These are phyloP conservation scores for Pseudotsuga menziesii DNA, from an alignment of 75 land plant genomes.

Conservation along the genomic window DNA sequence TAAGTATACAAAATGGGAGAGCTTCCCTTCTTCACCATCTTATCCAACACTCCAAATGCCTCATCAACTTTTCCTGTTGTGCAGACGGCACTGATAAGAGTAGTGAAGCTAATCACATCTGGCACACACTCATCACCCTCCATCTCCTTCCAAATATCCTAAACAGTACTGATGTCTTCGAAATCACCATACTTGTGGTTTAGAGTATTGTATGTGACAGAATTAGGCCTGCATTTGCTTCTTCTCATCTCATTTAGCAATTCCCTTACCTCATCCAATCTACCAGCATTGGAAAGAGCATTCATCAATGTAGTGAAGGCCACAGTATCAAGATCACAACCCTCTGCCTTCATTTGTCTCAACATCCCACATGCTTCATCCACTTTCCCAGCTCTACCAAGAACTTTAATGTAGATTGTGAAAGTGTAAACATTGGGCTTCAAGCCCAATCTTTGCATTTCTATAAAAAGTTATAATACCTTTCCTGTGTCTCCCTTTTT, in stretches of 20 bases:
- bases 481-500: slow-evolving; percentile 48
- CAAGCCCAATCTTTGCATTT: slow-evolving; percentile 64
- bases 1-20: slow-evolving; percentile 61
- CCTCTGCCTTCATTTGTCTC: slow-evolving; percentile 58
- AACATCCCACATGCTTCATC: slow-evolving; percentile 54
- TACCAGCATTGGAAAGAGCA: slow-evolving; percentile 60
- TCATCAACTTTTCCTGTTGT: slow-evolving; percentile 49
- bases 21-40: slow-evolving; percentile 40
- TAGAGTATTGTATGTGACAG: slow-evolving; percentile 65
- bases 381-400: slow-evolving; percentile 65
- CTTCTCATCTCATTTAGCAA: slow-evolving; percentile 48
- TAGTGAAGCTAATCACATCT: slow-evolving; percentile 69
- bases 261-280: slow-evolving; percentile 38
- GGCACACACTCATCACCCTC: slow-evolving; percentile 51
- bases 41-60: slow-evolving; percentile 35
- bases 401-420: slow-evolving; percentile 66
- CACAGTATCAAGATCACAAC: slow-evolving; percentile 70
- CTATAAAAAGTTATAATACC: slow-evolving; percentile 40
- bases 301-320: slow-evolving; percentile 76
- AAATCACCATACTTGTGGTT: slow-evolving; percentile 57
- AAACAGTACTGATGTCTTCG: slow-evolving; percentile 31
- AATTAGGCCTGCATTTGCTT: slow-evolving; percentile 45
- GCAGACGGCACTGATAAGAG: slow-evolving; percentile 61
- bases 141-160: slow-evolving; percentile 59
- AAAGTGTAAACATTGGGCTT: slow-evolving; percentile 73